Conservation (phyloP, 176 grass and related monocot genomes). For the Aegilops umbellulata region DNA sequence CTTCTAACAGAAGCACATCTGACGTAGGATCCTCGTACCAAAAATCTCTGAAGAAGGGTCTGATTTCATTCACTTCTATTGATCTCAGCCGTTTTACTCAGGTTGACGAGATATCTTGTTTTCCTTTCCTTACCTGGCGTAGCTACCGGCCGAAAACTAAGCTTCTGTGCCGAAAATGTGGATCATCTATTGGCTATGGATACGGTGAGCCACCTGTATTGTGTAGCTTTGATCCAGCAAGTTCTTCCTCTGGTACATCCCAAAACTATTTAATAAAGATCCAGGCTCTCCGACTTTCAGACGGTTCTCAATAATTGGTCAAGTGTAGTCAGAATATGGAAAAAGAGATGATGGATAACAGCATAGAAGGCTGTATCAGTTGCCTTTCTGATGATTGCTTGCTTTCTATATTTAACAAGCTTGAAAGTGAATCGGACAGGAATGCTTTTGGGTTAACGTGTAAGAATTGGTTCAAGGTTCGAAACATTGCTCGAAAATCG, state of each 20-base stretch:
- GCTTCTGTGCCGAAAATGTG: slow-evolving; percentile 72
- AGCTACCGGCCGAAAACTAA: slow-evolving; percentile 60
- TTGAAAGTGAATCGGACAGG: slow-evolving; percentile 50
- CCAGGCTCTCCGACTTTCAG: slow-evolving; percentile 51
- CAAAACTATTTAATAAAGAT: slow-evolving; percentile 71
- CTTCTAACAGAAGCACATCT: slow-evolving; percentile 61
- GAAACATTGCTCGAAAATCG: slow-evolving; percentile 63
- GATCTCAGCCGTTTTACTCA: slow-evolving; percentile 73
- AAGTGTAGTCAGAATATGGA: slow-evolving; percentile 27
- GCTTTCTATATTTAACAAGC: slow-evolving; percentile 61
- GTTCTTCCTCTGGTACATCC: slow-evolving; percentile 43
- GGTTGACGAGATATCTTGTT: slow-evolving; percentile 54
- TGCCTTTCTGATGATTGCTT: slow-evolving; percentile 76
- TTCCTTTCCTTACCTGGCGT: slow-evolving; percentile 44
- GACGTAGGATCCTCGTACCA: slow-evolving; percentile 42
- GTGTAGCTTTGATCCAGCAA: slow-evolving; percentile 54
- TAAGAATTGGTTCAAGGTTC: slow-evolving; percentile 74
- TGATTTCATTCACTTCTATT: slow-evolving; percentile 53
- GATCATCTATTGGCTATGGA: slow-evolving; percentile 43
- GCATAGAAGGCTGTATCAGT: slow-evolving; percentile 19
- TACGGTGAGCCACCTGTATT: slow-evolving; percentile 60
- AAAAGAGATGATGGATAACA: slow-evolving; percentile 37
- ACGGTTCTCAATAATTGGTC: slow-evolving; percentile 27
- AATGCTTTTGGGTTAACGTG: slow-evolving; percentile 90
- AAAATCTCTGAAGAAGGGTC: slow-evolving; percentile 61